A percentile compares a stretch with the other conserved stretches of the same genome.
Evolutionary conservation across 495 filamentous ascomycete genomes (phyloP).

Genomic region (Xylaria intraflava): DNA sequence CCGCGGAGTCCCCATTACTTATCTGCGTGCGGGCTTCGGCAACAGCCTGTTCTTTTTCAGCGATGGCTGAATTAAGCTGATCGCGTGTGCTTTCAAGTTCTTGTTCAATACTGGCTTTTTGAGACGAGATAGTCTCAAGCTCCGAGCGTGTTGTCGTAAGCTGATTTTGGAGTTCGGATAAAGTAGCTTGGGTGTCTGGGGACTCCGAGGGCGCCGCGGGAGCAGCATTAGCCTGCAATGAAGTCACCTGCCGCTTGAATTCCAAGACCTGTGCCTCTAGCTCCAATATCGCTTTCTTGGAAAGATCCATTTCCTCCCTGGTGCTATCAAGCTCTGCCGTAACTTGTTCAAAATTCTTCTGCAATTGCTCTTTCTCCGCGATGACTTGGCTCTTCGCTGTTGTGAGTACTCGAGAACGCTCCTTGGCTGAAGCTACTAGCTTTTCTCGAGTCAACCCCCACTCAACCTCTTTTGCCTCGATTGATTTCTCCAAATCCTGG

Average conservation of each 20-base stretch:
- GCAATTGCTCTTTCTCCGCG: slow-evolving; percentile 33
- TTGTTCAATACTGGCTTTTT: slow-evolving; percentile 34
- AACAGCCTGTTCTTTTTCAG: slow-evolving; percentile 43
- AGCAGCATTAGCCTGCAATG: slow-evolving; percentile 22
- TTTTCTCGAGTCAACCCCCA: slow-evolving; percentile 38
- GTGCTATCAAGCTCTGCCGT: slow-evolving; percentile 28
- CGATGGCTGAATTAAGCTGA: slow-evolving; percentile 36
- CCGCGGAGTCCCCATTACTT: slow-evolving; percentile 26
- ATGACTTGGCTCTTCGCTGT: slow-evolving; percentile 35
- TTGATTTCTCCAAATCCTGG: slow-evolving; percentile 33
- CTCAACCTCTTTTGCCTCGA: slow-evolving; percentile 38
- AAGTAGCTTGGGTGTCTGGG: slow-evolving; percentile 10
- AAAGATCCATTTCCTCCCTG: slow-evolving; percentile 31
- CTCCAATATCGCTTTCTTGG: slow-evolving; percentile 29
- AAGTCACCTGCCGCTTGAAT: slow-evolving; percentile 30
- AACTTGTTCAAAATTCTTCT: slow-evolving; percentile 26
- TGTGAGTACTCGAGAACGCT: slow-evolving; percentile 36
- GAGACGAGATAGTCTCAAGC: slow-evolving; percentile 33
- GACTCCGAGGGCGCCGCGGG: slow-evolving; percentile 6
- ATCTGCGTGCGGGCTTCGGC: slow-evolving; percentile 35
- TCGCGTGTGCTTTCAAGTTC: slow-evolving; percentile 41
- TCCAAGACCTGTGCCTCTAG: slow-evolving; percentile 34
- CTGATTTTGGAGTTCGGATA: slow-evolving; percentile 23
- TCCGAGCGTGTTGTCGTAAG: slow-evolving; percentile 30
- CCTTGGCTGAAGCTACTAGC: slow-evolving; percentile 45